Evolutionary conservation across 2,329 filamentous ascomycete genomes (phyloP), one percentile per base, ranked within the genome.

Genomic region (Iodosphaeria phyllophila): DNA sequence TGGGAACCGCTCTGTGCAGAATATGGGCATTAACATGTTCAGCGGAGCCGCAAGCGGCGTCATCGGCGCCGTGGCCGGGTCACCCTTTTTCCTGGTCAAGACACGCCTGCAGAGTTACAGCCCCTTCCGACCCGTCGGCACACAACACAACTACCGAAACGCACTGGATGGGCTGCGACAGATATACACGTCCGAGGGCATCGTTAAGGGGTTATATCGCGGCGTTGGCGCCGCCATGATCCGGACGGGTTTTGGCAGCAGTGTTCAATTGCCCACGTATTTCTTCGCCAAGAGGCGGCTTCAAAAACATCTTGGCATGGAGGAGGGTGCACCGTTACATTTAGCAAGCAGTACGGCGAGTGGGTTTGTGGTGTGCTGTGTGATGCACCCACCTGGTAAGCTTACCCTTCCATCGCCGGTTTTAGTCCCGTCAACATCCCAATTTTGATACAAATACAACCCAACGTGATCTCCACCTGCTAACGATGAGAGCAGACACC

Each of bases 41-140:
- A 77, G 82, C 28, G 89, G 89, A 38, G 89, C 89, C 12, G 58
- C 68, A 8, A 92, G 83, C 3, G 89, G 89, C 27, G 70, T 98
- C 33, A 65, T 98, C 29, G 89, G 89, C 35, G 89, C 86, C 6
- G 78, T 78, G n/a, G 76, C 78, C 13, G 89, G 86, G 19, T 92
- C 80, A 27, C 89, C 89, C 3, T 95, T 98, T 54, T 98, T 98
- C 64, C 69, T 98, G 27, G 77, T 95, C 48, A 98, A 98, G 61
- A 98, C 89, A 3, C 71, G 89, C 21, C 60, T 98, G 29, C 89
- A 98, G 52, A 92, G 82, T 37, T 95, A 67, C 57, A 92, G 83
- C 18, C 79, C 84, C 4, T 89, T 84, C 50, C 63, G 89, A 8
- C 89, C 89, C 4, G 84, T 95, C 21, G 89, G 89, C 27, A 95